phyloP scores from a whole-genome alignment of 495 filamentous ascomycete species.

The Beverwykella pulmonaria region DNA sequence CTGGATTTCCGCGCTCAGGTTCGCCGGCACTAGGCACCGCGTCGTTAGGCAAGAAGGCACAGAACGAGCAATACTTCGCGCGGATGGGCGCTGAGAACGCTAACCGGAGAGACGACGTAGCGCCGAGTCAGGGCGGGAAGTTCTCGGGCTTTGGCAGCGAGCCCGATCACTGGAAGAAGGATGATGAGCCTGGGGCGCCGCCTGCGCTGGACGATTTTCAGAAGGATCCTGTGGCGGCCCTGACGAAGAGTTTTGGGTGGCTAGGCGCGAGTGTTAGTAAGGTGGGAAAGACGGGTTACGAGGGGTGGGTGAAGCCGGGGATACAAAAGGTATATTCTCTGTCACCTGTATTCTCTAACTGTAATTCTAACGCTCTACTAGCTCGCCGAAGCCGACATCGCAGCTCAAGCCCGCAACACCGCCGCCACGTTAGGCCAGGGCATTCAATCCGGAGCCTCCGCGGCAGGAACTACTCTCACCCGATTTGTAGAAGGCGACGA shows the following conservation, averaged over 20 bases:
- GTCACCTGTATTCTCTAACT: neutral
- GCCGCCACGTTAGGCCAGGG: constrained; percentile 68
- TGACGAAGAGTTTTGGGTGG: constrained; percentile 94
- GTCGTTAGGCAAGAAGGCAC: constrained; percentile 53
- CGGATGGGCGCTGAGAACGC: constrained; percentile 80
- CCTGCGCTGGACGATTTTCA: constrained; percentile 81
- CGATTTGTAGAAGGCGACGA: constrained; percentile 77
- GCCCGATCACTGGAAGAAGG: constrained; percentile 49
- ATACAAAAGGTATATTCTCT: constrained; percentile 68
- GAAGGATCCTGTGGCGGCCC: constrained; percentile 82
- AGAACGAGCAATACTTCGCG: constrained; percentile 90
- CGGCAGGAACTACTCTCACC: constrained; percentile 74
- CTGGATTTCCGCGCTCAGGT: constrained; percentile 29
- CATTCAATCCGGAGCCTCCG: constrained; percentile 66
- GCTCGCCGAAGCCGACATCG: constrained; percentile 85
- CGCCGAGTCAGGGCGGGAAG: constrained; percentile 89
- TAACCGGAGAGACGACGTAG: constrained; percentile 67
- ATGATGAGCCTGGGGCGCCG: constrained; percentile 41
- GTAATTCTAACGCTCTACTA: constrained; percentile 42
- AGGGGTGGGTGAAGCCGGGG: constrained; percentile 86
- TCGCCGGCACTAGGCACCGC: constrained; percentile 40
- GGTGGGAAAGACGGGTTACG: constrained; percentile 84
- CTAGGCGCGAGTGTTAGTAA: constrained; percentile 83
- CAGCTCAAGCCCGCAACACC: constrained; percentile 73
- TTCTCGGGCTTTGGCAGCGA: constrained; percentile 87